These are phyloP conservation scores for Trichoderma asperellum DNA, from an alignment of 2,329 filamentous ascomycete species.

Conservation along the genomic window DNA sequence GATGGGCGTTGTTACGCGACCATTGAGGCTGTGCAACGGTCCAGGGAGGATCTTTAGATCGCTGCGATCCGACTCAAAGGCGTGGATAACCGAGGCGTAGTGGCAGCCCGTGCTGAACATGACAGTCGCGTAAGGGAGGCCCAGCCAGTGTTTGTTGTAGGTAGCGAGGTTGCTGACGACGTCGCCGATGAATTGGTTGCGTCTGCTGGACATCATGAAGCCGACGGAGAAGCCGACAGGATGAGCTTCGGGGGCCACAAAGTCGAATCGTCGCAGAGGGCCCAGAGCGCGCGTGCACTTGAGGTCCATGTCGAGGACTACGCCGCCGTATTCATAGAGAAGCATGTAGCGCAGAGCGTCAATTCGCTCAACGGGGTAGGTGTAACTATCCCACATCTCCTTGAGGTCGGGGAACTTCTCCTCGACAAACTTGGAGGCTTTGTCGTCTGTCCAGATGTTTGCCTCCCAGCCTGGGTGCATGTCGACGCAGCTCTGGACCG, in stretches of 20 bases:
- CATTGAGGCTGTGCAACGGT: conserved; percentile 46
- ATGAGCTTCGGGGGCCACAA: conserved; percentile 47
- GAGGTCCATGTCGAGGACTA: conserved; percentile 38
- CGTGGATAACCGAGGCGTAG: conserved; percentile 48
- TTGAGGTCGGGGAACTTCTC: conserved; percentile 35
- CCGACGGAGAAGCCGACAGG: conserved; percentile 47
- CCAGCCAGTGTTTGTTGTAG: conserved; percentile 47
- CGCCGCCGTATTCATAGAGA: conserved; percentile 41
- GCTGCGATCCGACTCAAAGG: conserved; percentile 40
- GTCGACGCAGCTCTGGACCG: conserved; percentile 41
- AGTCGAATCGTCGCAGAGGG: conserved; percentile 46
- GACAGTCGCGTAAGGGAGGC: conserved; percentile 46
- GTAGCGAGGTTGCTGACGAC: conserved; percentile 41
- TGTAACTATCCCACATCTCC: conserved; percentile 56
- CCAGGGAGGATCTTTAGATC: conserved; percentile 45
- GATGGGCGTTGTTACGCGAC: conserved; percentile 45
- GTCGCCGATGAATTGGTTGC: conserved; percentile 41
- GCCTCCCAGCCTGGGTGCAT: conserved; percentile 42
- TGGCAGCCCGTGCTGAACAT: conserved; percentile 51
- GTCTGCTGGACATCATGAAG: conserved; percentile 46
- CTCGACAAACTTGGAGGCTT: conserved; percentile 30
- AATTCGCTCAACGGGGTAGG: conserved; percentile 70
- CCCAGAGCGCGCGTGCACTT: conserved; percentile 46
- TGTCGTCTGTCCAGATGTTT: conserved; percentile 34
- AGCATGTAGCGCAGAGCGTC: conserved; percentile 68